Conservation (phyloP, 2,329 filamentous ascomycete genomes). For the Hypoxylon sp. region DNA sequence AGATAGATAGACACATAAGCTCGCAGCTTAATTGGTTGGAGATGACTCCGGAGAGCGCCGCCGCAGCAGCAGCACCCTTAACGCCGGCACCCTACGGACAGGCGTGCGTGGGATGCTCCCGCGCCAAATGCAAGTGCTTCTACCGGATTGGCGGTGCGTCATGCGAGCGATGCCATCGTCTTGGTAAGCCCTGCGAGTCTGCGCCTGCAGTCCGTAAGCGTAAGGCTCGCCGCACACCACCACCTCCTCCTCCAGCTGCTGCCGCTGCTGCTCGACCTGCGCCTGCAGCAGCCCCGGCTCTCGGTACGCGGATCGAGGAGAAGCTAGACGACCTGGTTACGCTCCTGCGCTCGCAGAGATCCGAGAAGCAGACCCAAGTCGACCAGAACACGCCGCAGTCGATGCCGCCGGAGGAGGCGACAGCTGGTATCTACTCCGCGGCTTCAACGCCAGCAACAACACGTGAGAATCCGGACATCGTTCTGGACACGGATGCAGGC, state of each 20-base stretch:
- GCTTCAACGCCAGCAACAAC: constrained; percentile 9
- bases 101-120: constrained; percentile 37
- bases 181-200: constrained; percentile 37
- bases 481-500: constrained; percentile 26
- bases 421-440: constrained; percentile 1
- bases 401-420: constrained; percentile 8
- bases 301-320: constrained; percentile 56
- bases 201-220: constrained; percentile 34
- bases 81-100: constrained; percentile 39
- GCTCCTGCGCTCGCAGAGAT: constrained; percentile 49
- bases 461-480: constrained; percentile 29
- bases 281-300: constrained; percentile 4
- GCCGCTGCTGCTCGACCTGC: background rate
- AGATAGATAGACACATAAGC: no score
- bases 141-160: constrained; percentile 28
- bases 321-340: constrained; percentile 59
- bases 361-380: constrained; percentile 19
- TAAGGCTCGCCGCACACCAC: constrained; percentile 20
- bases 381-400: constrained; percentile 24
- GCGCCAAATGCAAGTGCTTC: constrained; percentile 43
- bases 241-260: constrained; percentile 1
- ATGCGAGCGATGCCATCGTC: constrained; percentile 41
- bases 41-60: no score
- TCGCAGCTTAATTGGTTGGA: no score
- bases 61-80: no score